phyloP scores from a whole-genome alignment of 768 basidiomycete genomes.

The Auricularia auricula-judae region DNA sequence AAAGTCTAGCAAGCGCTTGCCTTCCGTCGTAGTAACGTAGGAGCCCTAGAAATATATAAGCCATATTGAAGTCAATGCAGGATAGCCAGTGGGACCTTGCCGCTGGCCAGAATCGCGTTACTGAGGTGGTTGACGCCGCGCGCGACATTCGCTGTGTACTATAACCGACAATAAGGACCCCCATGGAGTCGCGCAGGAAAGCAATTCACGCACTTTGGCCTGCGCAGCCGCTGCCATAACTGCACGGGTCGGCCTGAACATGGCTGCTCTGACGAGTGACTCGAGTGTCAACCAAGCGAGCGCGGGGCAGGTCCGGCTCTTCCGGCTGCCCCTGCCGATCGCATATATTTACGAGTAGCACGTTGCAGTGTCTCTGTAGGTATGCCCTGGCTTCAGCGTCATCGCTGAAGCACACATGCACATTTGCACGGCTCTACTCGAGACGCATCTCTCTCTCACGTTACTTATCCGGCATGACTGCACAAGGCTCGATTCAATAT shows the following conservation, averaged over 20 bases:
- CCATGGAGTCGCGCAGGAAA: not conserved
- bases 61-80: not conserved
- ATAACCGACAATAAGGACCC: not conserved
- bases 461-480: too few relatives aligned
- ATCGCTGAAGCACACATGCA: too few relatives aligned
- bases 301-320: too few relatives aligned
- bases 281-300: not conserved
- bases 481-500: too few relatives aligned
- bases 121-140: conserved; percentile 31
- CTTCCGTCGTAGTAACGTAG: conserved; percentile 63
- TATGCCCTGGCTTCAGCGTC: too few relatives aligned
- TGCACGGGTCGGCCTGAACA: not conserved
- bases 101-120: conserved; percentile 51
- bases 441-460: too few relatives aligned
- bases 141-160: conserved; percentile 23
- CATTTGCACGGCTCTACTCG: too few relatives aligned
- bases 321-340: too few relatives aligned
- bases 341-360: too few relatives aligned
- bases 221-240: not conserved
- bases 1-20: conserved; percentile 69
- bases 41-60: conserved; percentile 32
- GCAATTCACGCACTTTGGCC: not conserved
- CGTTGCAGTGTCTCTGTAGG: too few relatives aligned
- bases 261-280: not conserved
- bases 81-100: conserved; percentile 19